Evolutionary conservation across 2,329 filamentous ascomycete species (phyloP), one percentile per base, ranked within the genome.

Genomic region (Monosporascus sp.): DNA sequence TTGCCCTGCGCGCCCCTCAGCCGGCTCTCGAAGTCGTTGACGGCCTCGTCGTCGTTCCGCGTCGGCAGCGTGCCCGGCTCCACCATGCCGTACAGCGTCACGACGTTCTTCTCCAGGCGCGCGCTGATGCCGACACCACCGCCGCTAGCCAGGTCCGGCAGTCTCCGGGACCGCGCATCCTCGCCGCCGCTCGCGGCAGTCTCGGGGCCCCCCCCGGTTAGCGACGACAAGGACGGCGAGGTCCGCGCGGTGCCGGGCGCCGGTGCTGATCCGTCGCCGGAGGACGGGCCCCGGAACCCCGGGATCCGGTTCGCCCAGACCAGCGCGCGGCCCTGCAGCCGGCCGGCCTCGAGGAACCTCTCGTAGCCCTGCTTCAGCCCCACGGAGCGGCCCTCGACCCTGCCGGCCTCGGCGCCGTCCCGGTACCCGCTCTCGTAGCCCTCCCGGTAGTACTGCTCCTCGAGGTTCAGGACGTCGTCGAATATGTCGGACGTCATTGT

Each of bases 301-400:
- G 76, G 75, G 11, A 91, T 71, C 51, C 91, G 79, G 55, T 89
- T 88, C 14, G 86, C 85, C 92, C 93, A 97, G n/a, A 97, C 78
- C 24, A 88, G 73, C 15, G 90, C 85, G 64, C 85, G 86, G 45
- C 91, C 89, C 62, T 93, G 87, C 35, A 97, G 72, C 54, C 80
- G 79, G 2, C 93, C 93, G 69, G 91, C 82, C 57, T 91, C 86
- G 43, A 88, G 68, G 65, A 95, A 97, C 72, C 96, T 97, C 63
- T 96, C 90, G 63, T 94, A 97, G 0, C 92, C 93, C 59, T 92
- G 94, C 68, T 95, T 88, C 43, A 97, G 82, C 1, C 93, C 94
- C 67, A 97, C 91, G 20, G 91, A 83, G 50, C 91, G 88, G 56
- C 94, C 94, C 78, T 99, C 94, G 59, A 90, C 84, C 54, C 86